These are phyloP conservation scores for Aspergillus vadensis DNA, from an alignment of 2,329 filamentous ascomycete species.

Conservation along the genomic window DNA sequence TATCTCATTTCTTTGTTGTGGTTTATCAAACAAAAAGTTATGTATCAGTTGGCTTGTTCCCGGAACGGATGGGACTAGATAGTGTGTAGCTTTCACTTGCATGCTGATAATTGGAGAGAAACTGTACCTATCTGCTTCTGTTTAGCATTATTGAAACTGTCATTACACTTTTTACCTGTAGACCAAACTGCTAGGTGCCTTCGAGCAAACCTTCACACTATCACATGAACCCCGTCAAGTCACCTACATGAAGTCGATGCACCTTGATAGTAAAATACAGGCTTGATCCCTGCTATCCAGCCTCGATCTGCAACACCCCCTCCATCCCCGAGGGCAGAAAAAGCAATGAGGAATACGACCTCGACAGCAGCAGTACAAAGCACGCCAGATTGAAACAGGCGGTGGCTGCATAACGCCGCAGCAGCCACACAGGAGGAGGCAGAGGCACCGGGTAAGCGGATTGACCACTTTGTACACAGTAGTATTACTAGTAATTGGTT, in stretches of 20 bases:
- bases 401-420: too few relatives aligned
- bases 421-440: background rate
- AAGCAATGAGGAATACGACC: too few relatives aligned
- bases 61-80: constrained; percentile 16
- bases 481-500: background rate
- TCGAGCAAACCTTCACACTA: too few relatives aligned
- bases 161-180: background rate
- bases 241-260: too few relatives aligned
- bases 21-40: constrained; percentile 19
- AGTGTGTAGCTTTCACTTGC: constrained; percentile 19
- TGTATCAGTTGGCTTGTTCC: constrained; percentile 12
- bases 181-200: background rate
- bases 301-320: too few relatives aligned
- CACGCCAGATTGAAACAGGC: too few relatives aligned
- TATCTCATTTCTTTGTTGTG: constrained; percentile 9
- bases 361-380: too few relatives aligned
- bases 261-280: too few relatives aligned
- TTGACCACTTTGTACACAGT: background rate
- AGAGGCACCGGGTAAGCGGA: background rate
- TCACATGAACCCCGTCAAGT: too few relatives aligned
- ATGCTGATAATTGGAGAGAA: constrained; percentile 14
- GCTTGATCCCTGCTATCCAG: too few relatives aligned
- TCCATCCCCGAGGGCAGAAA: too few relatives aligned
- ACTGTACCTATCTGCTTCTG: constrained; percentile 14
- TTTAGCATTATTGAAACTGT: background rate